phyloP scores from a whole-genome alignment of 2,329 filamentous ascomycete species.

The Talaromyces verruculosus region DNA sequence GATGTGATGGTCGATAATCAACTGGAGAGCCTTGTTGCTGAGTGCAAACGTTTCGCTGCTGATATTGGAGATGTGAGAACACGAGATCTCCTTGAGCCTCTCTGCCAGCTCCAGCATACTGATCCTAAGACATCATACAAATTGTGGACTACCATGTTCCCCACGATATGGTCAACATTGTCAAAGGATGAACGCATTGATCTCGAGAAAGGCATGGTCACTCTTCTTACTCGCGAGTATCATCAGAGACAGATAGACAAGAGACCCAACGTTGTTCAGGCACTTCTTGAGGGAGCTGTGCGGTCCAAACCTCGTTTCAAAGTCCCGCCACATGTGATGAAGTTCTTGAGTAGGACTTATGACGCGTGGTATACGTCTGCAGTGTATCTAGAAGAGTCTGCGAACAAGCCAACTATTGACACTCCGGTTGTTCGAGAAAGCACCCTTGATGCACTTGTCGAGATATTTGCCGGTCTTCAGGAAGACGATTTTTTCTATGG shows the following conservation, averaged over 20 bases:
- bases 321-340: slow-evolving; percentile 92
- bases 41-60: slow-evolving; percentile 77
- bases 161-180: slow-evolving; percentile 88
- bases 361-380: slow-evolving; percentile 97
- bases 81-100: slow-evolving; percentile 83
- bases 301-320: slow-evolving; percentile 84
- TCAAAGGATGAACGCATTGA: slow-evolving; percentile 85
- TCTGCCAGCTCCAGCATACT: slow-evolving; percentile 88
- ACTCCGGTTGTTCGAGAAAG: slow-evolving; percentile 84
- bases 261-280: slow-evolving; percentile 92
- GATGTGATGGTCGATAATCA: slow-evolving; percentile 76
- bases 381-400: slow-evolving; percentile 83
- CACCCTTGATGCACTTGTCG: slow-evolving; percentile 91
- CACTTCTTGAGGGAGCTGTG: slow-evolving; percentile 82
- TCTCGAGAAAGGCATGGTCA: slow-evolving; percentile 86
- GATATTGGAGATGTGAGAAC: slow-evolving; percentile 84
- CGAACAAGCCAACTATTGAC: slow-evolving; percentile 79
- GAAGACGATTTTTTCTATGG: slow-evolving; percentile 98
- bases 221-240: slow-evolving; percentile 89
- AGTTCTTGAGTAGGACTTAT: slow-evolving; percentile 90
- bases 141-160: slow-evolving; percentile 88
- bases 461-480: slow-evolving; percentile 84
- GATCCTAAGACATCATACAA: slow-evolving; percentile 79
- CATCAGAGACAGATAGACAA: slow-evolving; percentile 92
- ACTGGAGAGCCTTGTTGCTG: slow-evolving; percentile 74